Percentiles rank a stretch among this genome's conserved stretches.
Conservation (phyloP, 2,329 filamentous ascomycete genomes). For the Coniella vitis region DNA sequence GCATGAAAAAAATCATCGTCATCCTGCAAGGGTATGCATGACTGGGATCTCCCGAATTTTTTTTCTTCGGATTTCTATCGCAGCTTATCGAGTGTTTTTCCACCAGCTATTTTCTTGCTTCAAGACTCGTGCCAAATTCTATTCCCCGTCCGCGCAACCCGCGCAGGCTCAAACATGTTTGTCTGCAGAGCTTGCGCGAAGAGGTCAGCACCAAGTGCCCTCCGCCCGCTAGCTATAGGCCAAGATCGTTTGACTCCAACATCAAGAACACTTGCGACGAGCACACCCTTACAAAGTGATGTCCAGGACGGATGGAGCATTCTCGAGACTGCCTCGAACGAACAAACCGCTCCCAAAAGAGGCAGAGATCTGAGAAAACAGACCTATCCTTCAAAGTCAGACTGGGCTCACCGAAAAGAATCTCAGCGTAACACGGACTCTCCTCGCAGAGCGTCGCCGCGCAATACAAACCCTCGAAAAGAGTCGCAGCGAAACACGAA, state of each 20-base stretch:
- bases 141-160: background rate
- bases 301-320: constrained; percentile 5
- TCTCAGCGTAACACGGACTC: constrained; percentile 62
- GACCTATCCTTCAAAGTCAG: constrained; percentile 21
- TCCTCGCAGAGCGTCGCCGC: constrained; percentile 37
- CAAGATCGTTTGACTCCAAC: constrained; percentile 13
- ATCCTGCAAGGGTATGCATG: too few relatives aligned
- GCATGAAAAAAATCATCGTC: too few relatives aligned
- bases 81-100: too few relatives aligned
- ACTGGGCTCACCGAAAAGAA: constrained; percentile 37
- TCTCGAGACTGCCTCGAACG: constrained; percentile 3
- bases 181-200: constrained; percentile 31
- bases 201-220: constrained; percentile 19
- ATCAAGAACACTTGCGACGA: constrained; percentile 11
- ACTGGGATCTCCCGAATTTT: background rate
- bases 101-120: background rate
- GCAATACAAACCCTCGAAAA: too few relatives aligned
- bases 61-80: background rate
- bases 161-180: constrained; percentile 27
- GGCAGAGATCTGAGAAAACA: constrained; percentile 22
- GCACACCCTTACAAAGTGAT: constrained; percentile 2
- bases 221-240: constrained; percentile 6
- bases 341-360: constrained; percentile 16
- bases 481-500: too few relatives aligned
- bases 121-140: background rate